Evolutionary conservation across 495 filamentous ascomycete genomes (phyloP).

Genomic region (Penicillium bovifimosum): DNA sequence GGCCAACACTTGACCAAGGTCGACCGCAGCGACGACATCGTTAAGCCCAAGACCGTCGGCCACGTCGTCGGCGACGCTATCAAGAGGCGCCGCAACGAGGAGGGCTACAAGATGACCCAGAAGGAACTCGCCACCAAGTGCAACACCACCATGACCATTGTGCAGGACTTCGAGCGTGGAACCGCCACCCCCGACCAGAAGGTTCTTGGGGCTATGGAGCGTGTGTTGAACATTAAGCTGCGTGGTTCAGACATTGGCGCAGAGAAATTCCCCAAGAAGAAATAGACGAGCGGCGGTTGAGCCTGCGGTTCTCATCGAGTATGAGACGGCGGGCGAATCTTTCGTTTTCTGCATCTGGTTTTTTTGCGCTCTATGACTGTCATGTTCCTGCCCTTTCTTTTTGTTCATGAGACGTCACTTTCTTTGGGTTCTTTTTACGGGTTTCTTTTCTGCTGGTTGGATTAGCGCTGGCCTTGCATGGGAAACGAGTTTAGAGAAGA

Average conservation of each 20-base stretch:
- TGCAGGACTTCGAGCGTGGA: constrained; percentile 84
- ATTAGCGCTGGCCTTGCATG: constrained; percentile 38
- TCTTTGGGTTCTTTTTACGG: constrained; percentile 13
- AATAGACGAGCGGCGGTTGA: constrained; percentile 36
- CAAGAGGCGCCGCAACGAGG: constrained; percentile 65
- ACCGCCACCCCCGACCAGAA: constrained; percentile 79
- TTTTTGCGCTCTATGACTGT: constrained; percentile 20
- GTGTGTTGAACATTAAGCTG: constrained; percentile 79
- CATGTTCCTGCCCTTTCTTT: constrained; percentile 13
- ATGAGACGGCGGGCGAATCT: constrained; percentile 12
- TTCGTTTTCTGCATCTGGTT: constrained; percentile 18
- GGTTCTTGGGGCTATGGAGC: constrained; percentile 73
- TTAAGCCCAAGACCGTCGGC: constrained; percentile 90
- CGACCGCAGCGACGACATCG: constrained; percentile 94
- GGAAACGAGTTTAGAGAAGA: constrained; percentile 23
- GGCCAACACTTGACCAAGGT: constrained; percentile 97
- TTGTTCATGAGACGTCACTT: constrained; percentile 9
- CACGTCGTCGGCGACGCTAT: constrained; percentile 76
- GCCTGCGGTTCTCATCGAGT: constrained; percentile 22
- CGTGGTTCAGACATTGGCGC: constrained; percentile 70
- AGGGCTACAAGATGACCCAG: constrained; percentile 82
- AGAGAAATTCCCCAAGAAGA: constrained; percentile 71
- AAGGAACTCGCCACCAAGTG: constrained; percentile 93
- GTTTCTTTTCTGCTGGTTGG: constrained; percentile 32
- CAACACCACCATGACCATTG: constrained; percentile 73